Conservation (phyloP, 1,284 basidiomycete species). For the Boletus smithii region DNA sequence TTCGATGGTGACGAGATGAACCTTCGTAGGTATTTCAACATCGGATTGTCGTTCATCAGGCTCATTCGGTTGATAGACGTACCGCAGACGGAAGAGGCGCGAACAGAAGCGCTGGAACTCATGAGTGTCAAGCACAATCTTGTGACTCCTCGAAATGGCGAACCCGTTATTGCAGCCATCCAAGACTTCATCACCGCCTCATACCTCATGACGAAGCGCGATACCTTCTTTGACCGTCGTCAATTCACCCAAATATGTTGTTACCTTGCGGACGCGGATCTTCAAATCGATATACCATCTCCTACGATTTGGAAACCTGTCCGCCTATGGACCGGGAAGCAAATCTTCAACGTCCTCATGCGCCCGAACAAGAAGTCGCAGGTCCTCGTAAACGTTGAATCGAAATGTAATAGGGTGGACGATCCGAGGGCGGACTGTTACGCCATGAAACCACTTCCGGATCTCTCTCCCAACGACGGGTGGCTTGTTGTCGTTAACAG, state of each 20-base stretch:
- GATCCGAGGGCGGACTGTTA: constrained; percentile 71
- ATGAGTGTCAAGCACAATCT: constrained; percentile 99
- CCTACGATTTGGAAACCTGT: constrained; percentile 94
- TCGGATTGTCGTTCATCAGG: not conserved
- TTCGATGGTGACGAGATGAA: constrained; percentile 99
- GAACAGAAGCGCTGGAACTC: constrained; percentile 94
- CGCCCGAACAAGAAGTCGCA: constrained; percentile 85
- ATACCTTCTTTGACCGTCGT: constrained; percentile 90
- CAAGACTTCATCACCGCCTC: constrained; percentile 99
- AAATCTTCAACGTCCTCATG: constrained; percentile 96
- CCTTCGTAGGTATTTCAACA: constrained; percentile 62
- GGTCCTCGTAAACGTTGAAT: constrained; percentile 93
- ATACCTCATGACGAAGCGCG: constrained; percentile 90
- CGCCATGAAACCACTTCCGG: constrained; percentile 62
- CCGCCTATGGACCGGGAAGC: constrained; percentile 97
- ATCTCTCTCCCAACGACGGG: constrained; percentile 96
- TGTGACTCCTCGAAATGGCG: constrained; percentile 95
- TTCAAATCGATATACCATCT: constrained; percentile 94
- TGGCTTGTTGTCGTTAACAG: constrained; percentile 98
- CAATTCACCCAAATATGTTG: constrained; percentile 97
- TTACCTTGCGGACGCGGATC: constrained; percentile 88
- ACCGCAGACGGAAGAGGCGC: constrained; percentile 97
- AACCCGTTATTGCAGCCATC: constrained; percentile 98
- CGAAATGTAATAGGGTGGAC: constrained; percentile 91
- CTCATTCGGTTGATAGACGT: constrained; percentile 61